Evolutionary conservation across 306 rosid species (phyloP).

Genomic region (Sesbania bispinosa): DNA sequence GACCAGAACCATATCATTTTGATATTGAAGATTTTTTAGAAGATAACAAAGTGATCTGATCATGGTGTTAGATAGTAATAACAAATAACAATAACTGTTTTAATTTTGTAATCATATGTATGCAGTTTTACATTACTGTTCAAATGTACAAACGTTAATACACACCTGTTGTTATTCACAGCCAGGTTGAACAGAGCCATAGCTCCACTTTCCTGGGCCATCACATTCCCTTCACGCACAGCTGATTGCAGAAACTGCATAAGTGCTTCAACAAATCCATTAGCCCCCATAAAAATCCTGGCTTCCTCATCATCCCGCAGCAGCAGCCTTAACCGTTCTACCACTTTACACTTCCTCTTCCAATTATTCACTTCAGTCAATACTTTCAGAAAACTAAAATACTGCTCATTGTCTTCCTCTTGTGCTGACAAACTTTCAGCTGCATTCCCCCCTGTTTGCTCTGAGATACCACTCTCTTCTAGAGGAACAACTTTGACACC

Average conservation of each 20-base stretch:
- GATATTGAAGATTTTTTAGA: neutral
- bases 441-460: constrained; percentile 51
- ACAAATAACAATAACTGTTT: constrained; percentile 16
- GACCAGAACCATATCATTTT: neutral
- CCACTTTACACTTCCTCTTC: constrained; percentile 66
- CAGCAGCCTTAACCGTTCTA: constrained; percentile 68
- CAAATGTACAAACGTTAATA: neutral
- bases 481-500: constrained; percentile 78
- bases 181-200: constrained; percentile 99
- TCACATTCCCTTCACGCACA: constrained; percentile 48
- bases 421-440: constrained; percentile 41
- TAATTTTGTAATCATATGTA: constrained; percentile 17
- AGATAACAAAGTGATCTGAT: too few relatives aligned
- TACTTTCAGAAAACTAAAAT: constrained; percentile 48
- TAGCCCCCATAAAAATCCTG: constrained; percentile 87
- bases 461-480: constrained; percentile 60
- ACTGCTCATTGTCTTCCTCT: constrained; percentile 56
- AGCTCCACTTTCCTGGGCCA: constrained; percentile 90
- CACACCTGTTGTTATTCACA: constrained; percentile 85
- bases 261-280: constrained; percentile 91
- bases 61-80: too few relatives aligned
- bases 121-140: constrained; percentile 2
- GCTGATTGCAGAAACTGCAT: constrained; percentile 63
- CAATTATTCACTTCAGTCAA: constrained; percentile 58
- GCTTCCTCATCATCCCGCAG: constrained; percentile 93